phyloP scores from a whole-genome alignment of 176 grass and related monocot genomes.

The Triticum dicoccoides region DNA sequence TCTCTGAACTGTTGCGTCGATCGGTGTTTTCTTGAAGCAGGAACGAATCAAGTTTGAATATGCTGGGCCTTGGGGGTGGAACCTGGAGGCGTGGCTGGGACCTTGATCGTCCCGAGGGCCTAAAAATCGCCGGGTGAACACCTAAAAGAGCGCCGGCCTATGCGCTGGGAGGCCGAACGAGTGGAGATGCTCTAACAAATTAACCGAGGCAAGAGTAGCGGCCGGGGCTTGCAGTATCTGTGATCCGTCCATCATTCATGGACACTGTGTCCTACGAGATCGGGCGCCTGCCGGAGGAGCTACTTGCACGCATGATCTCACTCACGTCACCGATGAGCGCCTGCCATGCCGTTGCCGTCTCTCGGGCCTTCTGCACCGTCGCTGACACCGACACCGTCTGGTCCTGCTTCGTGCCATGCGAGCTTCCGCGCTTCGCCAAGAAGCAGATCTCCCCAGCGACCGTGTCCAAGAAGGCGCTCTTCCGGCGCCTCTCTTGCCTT shows the following conservation, averaged over 20 bases:
- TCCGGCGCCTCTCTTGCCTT: conserved; percentile 34
- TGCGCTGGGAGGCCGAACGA: no score
- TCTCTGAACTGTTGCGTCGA: no score
- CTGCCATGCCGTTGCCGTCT: conserved; percentile 37
- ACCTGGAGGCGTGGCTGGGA: no score
- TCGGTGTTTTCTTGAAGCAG: no score
- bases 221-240: no score
- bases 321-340: conserved; percentile 40
- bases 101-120: no score
- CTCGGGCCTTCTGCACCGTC: conserved; percentile 26
- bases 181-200: no score
- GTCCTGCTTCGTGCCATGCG: conserved; percentile 43
- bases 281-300: conserved; percentile 41
- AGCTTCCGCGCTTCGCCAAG: conserved; percentile 20
- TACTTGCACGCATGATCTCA: conserved; percentile 39
- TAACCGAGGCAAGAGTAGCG: no score
- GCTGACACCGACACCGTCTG: conserved; percentile 55
- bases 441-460: background rate
- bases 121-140: no score
- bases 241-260: background rate
- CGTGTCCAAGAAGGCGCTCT: conserved; percentile 38
- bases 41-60: no score
- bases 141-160: no score
- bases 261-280: background rate
- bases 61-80: no score